Percentiles rank a stretch among this genome's conserved stretches.
phyloP scores from a whole-genome alignment of 169 alveolate species.

The Plasmodium billcollinsi region DNA sequence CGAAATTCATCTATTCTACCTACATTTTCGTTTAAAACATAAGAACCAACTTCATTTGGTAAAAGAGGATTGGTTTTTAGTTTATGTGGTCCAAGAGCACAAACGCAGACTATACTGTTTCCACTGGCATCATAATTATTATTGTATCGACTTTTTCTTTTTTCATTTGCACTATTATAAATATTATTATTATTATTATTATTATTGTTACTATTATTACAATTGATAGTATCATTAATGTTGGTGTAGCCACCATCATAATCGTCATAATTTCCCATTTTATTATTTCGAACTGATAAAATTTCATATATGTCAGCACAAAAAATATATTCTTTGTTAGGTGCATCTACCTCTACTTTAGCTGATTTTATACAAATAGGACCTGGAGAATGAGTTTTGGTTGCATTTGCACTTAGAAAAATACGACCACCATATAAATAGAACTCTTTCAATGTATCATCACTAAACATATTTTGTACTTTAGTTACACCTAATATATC shows the following conservation, averaged over 20 bases:
- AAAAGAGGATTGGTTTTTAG: constrained; percentile 63
- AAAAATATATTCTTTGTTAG: constrained; percentile 50
- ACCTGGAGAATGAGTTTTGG: constrained; percentile 81
- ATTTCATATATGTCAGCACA: constrained; percentile 73
- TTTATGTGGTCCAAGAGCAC: constrained; percentile 81
- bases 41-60: constrained; percentile 81
- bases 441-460: constrained; percentile 77
- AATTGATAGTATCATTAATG: too few relatives aligned
- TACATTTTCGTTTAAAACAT: constrained; percentile 82
- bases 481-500: constrained; percentile 70
- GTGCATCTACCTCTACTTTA: constrained; percentile 48
- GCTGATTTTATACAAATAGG: constrained; percentile 78
- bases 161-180: background rate
- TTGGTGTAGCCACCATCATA: background rate
- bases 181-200: background rate
- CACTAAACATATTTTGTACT: constrained; percentile 78
- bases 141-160: background rate
- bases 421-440: constrained; percentile 82
- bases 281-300: constrained; percentile 27
- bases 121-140: constrained; percentile 47
- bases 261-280: background rate
- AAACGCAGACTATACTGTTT: constrained; percentile 75
- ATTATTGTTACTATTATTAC: too few relatives aligned
- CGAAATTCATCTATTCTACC: constrained; percentile 88
- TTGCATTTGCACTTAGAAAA: constrained; percentile 75